Evolutionary conservation across 805 yeast genomes (phyloP).

Genomic region (Jamesozyma lodderae): DNA sequence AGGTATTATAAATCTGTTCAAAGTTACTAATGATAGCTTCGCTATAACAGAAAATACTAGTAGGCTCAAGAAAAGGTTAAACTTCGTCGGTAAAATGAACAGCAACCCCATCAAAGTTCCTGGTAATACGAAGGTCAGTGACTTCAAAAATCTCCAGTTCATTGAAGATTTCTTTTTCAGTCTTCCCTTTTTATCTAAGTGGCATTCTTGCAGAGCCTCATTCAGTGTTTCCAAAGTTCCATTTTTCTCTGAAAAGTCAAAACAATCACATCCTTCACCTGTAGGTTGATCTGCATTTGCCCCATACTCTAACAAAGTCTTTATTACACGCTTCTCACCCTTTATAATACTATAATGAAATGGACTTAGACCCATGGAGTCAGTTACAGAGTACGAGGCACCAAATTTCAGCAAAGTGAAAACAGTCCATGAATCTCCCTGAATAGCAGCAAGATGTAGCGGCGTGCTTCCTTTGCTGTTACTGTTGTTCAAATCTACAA

Average conservation of each 20-base stretch:
- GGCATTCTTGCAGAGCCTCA: slow-evolving; percentile 11
- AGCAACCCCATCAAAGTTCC: not conserved
- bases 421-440: slow-evolving; percentile 72
- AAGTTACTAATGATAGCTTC: not conserved
- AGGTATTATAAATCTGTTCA: slow-evolving; percentile 37
- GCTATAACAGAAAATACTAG: not conserved
- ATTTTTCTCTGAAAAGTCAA: slow-evolving; percentile 67
- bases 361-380: slow-evolving; percentile 62
- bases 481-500: slow-evolving; percentile 38
- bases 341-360: slow-evolving; percentile 78
- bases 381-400: slow-evolving; percentile 52
- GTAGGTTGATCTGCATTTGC: slow-evolving; percentile 44
- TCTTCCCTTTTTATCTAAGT: not conserved
- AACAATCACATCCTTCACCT: slow-evolving; percentile 51
- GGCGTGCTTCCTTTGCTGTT: slow-evolving; percentile 64
- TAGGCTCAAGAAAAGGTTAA: not conserved
- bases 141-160: not conserved
- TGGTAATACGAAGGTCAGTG: not conserved
- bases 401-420: slow-evolving; percentile 60
- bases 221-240: slow-evolving; percentile 32
- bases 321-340: slow-evolving; percentile 50
- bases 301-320: slow-evolving; percentile 49
- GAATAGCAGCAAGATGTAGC: slow-evolving; percentile 90
- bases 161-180: not conserved
- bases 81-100: not conserved